Evolutionary conservation across 1,139 yeast species (phyloP).

Genomic region (Zygoascus hellenicus): DNA sequence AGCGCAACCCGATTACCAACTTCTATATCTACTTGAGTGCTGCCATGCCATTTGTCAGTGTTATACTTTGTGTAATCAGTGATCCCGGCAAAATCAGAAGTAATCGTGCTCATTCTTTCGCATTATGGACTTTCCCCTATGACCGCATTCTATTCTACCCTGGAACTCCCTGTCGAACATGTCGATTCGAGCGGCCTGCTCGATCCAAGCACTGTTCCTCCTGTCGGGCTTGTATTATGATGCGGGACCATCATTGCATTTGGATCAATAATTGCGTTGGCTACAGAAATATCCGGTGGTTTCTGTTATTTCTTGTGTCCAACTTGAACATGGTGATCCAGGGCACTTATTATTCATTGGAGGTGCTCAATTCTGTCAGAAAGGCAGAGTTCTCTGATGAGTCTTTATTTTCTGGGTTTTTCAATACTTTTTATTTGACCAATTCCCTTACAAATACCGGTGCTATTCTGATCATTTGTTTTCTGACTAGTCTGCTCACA

Average conservation of each 20-base stretch:
- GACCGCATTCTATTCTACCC: constrained; percentile 59
- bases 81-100: constrained; percentile 50
- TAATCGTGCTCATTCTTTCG: constrained; percentile 24
- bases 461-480: constrained; percentile 48
- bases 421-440: neutral
- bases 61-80: constrained; percentile 44
- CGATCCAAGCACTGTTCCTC: constrained; percentile 82
- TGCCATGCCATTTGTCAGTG: constrained; percentile 37
- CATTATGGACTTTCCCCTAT: constrained; percentile 34
- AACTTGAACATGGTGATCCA: constrained; percentile 54
- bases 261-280: constrained; percentile 95
- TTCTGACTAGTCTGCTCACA: constrained; percentile 49
- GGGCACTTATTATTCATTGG: constrained; percentile 46
- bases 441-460: constrained; percentile 30
- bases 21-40: constrained; percentile 17
- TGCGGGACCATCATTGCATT: constrained; percentile 89
- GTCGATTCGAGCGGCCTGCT: constrained; percentile 69
- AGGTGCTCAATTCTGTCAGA: constrained; percentile 19
- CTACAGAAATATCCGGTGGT: constrained; percentile 64
- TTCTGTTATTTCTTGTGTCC: constrained; percentile 53
- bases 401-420: neutral
- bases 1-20: neutral
- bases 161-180: constrained; percentile 47
- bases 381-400: constrained; percentile 4
- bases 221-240: constrained; percentile 60